A percentile compares a stretch with the other conserved stretches of the same genome.
phyloP scores from a whole-genome alignment of 208 protist species.

The Leishmania major region DNA sequence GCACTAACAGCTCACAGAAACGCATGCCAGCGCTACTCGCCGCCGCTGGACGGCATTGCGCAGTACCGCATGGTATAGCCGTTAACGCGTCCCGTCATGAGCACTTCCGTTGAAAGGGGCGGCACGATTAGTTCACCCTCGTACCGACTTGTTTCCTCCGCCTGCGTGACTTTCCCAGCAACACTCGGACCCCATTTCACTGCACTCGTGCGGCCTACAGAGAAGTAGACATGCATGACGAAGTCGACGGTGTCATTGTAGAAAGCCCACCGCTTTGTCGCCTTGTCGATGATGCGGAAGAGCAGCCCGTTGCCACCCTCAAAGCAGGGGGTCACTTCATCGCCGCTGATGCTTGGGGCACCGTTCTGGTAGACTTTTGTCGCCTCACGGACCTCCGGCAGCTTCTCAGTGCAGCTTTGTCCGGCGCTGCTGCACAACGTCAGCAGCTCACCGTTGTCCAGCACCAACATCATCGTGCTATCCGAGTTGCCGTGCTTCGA shows the following conservation, averaged over 20 bases:
- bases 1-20: not conserved
- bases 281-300: constrained; percentile 56
- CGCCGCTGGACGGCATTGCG: constrained; percentile 2
- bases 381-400: not conserved
- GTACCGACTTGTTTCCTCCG: constrained; percentile 14
- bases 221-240: constrained; percentile 40
- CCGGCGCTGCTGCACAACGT: not conserved
- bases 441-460: constrained; percentile 22
- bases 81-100: constrained; percentile 26
- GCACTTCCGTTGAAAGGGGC: constrained; percentile 30
- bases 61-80: constrained; percentile 32
- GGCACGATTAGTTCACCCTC: constrained; percentile 28
- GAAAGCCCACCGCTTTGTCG: constrained; percentile 43
- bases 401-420: not conserved
- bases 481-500: not conserved
- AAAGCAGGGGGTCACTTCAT: constrained; percentile 29
- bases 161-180: constrained; percentile 12
- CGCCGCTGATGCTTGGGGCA: constrained; percentile 18
- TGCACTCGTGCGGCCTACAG: constrained; percentile 13
- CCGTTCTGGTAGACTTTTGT: constrained; percentile 31
- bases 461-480: constrained; percentile 7
- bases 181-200: constrained; percentile 22
- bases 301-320: constrained; percentile 47
- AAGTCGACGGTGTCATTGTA: constrained; percentile 66
- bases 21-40: not conserved